Base-by-base conservation (phyloP, 306 rosid genomes). In the Ziziphus jujuba region DNA sequence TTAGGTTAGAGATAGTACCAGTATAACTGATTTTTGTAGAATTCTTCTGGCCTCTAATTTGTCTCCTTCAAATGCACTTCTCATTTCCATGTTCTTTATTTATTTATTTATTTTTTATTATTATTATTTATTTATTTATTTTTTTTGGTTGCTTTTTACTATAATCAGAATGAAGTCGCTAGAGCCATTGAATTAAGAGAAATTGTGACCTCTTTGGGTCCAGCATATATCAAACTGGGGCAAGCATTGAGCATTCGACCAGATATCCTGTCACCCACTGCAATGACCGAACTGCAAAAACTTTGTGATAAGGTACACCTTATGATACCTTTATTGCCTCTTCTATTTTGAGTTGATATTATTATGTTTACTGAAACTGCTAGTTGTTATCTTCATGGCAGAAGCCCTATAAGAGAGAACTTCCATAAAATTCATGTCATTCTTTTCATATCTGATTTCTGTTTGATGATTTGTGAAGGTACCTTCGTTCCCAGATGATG, bases 181-280 rank as follows among this genome's bases (percentile, higher is more conserved):
- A 87, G 98, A 80, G 98, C 98, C 23, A 92, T 92, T 66, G 98
- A 87, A 67, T 63, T 90, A 56, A 85, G 98, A 76, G 98, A 92
- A 84, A 92, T 92, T 61, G 98, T 93, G 48, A 93, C 98, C 69
- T 93, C 98, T 69, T 81, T 93, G 87, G 98, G 98, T 84, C 98
- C 98, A 36, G 98, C 98, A 5, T 93, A 93, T 75, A 90, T 93
- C 66, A 93, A 93, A 84, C 97, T 90, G 67, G 98, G 98, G 55
- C 98, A 93, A 88, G 98, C 98, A 49, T 82, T 93, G 87, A 93
- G 98, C 71, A 93, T 93, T 72, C 88, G 97, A 54, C 98, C 98
- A 48, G 98, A 93, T 84, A 83, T 93, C 58, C 85, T 93, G 71
- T 90, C 98, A 67, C 98, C 98, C 20, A 80, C 51, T 80, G 98